A percentile compares a stretch with the other conserved stretches of the same genome.
phyloP scores from a whole-genome alignment of 2,329 filamentous ascomycete genomes.

The Cadophora sp. region DNA sequence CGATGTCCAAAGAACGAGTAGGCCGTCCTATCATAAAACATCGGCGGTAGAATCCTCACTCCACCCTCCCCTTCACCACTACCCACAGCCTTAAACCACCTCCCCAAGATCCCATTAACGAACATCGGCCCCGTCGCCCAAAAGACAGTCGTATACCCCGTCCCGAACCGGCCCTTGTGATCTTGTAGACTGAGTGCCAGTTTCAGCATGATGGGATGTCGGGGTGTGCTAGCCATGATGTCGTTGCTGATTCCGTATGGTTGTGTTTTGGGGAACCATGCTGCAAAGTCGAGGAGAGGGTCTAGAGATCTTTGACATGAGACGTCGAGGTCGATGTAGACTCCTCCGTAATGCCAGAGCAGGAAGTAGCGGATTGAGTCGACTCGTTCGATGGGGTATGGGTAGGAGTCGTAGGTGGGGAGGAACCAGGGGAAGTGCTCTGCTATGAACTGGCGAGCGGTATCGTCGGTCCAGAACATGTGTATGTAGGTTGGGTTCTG shows the following conservation, averaged over 20 bases:
- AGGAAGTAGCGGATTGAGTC: constrained; percentile 81
- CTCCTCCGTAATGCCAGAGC: constrained; percentile 75
- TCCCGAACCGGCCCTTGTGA: neutral
- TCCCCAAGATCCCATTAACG: constrained; percentile 5
- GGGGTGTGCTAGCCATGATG: constrained; percentile 72
- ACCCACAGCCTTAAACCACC: neutral
- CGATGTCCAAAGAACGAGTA: constrained; percentile 11
- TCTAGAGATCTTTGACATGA: constrained; percentile 48
- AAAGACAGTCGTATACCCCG: constrained; percentile 5
- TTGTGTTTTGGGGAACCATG: constrained; percentile 71
- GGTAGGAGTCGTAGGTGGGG: constrained; percentile 74
- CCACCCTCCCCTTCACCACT: neutral
- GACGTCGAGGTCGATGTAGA: constrained; percentile 77
- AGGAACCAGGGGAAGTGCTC: constrained; percentile 78
- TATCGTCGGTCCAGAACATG: constrained; percentile 77
- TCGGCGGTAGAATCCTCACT: neutral
- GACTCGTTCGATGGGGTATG: constrained; percentile 75
- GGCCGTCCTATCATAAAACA: constrained; percentile 14
- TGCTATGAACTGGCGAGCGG: constrained; percentile 71
- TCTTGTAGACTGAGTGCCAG: neutral
- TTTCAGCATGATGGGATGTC: constrained; percentile 57
- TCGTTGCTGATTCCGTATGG: constrained; percentile 83
- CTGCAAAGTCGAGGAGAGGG: constrained; percentile 69
- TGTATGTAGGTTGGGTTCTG: neutral
- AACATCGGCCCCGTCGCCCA: constrained; percentile 13